phyloP scores from a whole-genome alignment of 2,329 filamentous ascomycete species.

The Lachnellula suecica region DNA sequence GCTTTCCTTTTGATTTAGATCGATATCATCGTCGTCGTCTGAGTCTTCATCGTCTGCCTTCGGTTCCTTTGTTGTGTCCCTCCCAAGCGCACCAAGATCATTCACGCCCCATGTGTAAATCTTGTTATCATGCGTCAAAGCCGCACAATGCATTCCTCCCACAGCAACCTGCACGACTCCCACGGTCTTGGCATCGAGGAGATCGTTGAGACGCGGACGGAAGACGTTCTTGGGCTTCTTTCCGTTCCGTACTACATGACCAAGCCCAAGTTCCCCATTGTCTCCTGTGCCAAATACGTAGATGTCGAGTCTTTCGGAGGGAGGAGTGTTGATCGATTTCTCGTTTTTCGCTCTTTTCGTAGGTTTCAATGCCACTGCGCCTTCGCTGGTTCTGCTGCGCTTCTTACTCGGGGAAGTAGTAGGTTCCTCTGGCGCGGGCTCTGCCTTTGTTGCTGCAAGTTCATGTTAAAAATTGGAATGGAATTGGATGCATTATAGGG shows the following conservation, averaged over 20 bases:
- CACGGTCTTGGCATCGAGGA: slow-evolving; percentile 53
- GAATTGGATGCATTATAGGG: background rate
- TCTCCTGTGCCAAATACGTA: slow-evolving; percentile 79
- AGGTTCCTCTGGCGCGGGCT: background rate
- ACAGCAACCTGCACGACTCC: slow-evolving; percentile 73
- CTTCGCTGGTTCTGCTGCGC: background rate
- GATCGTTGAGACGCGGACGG: slow-evolving; percentile 67
- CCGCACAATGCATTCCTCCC: slow-evolving; percentile 79
- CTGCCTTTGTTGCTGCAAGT: background rate
- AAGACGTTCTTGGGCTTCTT: slow-evolving; percentile 68
- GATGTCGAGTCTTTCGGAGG: slow-evolving; percentile 64
- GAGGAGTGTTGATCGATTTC: slow-evolving; percentile 59
- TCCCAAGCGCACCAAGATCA: slow-evolving; percentile 76
- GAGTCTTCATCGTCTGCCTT: slow-evolving; percentile 45
- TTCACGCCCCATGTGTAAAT: slow-evolving; percentile 86
- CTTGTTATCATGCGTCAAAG: slow-evolving; percentile 75
- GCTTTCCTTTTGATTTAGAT: slow-evolving; percentile 58
- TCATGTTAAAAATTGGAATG: background rate
- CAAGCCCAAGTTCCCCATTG: slow-evolving; percentile 77
- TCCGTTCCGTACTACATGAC: slow-evolving; percentile 58
- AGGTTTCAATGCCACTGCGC: background rate
- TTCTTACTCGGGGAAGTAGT: background rate
- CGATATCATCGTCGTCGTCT: slow-evolving; percentile 43
- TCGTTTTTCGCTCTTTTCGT: slow-evolving; percentile 16
- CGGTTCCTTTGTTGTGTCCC: slow-evolving; percentile 69